These are phyloP conservation scores for Metschnikowia lunata DNA, from an alignment of 805 yeast species.

Conservation along the genomic window DNA sequence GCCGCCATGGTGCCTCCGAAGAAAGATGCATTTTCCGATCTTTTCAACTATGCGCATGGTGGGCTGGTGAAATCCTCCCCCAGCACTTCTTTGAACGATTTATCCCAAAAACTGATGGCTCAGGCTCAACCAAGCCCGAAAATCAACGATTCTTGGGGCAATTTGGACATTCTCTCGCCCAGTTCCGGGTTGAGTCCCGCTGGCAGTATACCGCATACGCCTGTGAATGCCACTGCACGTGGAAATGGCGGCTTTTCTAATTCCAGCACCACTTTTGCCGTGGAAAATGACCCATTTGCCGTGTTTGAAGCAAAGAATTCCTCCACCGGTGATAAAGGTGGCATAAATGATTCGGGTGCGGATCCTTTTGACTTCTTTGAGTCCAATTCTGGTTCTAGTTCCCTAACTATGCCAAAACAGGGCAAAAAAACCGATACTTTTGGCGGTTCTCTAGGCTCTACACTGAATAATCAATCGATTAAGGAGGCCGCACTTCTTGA, in stretches of 20 bases:
- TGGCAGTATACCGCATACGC: slow-evolving; percentile 1
- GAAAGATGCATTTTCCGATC: slow-evolving; percentile 44
- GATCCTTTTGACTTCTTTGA: slow-evolving; percentile 4
- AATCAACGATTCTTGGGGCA: slow-evolving; percentile 1
- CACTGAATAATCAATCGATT: neutral
- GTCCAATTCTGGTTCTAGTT: neutral
- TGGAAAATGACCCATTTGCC: slow-evolving; percentile 20
- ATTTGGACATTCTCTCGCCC: slow-evolving; percentile 12
- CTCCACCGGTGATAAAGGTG: neutral
- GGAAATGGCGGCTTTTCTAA: neutral
- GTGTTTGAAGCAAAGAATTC: neutral
- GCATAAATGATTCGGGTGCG: no score
- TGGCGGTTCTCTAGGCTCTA: no score
- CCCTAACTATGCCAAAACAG: no score
- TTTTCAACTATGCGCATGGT: slow-evolving; percentile 31
- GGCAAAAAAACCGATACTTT: no score
- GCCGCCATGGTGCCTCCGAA: slow-evolving; percentile 30
- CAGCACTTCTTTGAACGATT: slow-evolving; percentile 14
- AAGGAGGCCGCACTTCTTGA: slow-evolving; percentile 25
- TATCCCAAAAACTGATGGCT: slow-evolving; percentile 5
- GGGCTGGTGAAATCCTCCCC: slow-evolving; percentile 11
- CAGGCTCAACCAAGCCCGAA: neutral
- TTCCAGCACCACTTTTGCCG: neutral
- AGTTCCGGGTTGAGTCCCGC: slow-evolving; percentile 1
- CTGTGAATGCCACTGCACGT: neutral